Percentiles rank a stretch among this genome's conserved stretches.
Evolutionary conservation across 805 yeast species (phyloP).

Genomic region (Starmera caribaea): DNA sequence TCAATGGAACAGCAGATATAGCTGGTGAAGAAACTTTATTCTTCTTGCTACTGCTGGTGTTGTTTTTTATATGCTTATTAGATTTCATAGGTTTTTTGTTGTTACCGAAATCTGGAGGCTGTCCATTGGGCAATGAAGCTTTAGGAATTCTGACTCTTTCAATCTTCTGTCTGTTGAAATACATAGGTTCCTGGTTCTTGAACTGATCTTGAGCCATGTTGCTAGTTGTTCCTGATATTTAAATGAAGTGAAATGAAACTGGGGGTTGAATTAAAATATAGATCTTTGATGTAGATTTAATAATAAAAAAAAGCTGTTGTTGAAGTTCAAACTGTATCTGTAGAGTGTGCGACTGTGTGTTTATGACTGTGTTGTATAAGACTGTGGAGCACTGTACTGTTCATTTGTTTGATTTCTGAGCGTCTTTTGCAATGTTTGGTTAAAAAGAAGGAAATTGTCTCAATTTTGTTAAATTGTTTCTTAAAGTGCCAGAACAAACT

Average conservation of each 20-base stretch:
- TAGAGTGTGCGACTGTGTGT: not conserved
- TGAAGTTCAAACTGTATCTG: too few relatives aligned
- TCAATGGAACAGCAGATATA: not conserved
- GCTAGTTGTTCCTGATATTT: too few relatives aligned
- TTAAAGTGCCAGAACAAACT: conserved; percentile 15
- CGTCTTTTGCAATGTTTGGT: not conserved
- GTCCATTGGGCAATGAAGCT: conserved; percentile 10
- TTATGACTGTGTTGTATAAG: not conserved
- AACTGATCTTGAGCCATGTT: not conserved
- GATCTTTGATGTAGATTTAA: too few relatives aligned
- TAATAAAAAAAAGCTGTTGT: too few relatives aligned
- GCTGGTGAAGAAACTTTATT: not conserved
- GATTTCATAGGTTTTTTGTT: not conserved
- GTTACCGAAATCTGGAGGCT: conserved; percentile 11
- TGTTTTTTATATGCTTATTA: not conserved
- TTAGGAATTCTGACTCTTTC: conserved; percentile 3
- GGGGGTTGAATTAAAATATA: too few relatives aligned
- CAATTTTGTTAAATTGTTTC: conserved; percentile 2
- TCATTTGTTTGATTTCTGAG: not conserved
- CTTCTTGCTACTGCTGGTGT: not conserved
- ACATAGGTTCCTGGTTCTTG: conserved; percentile 2
- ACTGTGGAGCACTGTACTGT: not conserved
- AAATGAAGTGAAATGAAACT: too few relatives aligned
- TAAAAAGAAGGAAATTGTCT: not conserved
- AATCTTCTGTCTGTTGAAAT: conserved; percentile 4